Evolutionary conservation across 2,329 filamentous ascomycete genomes (phyloP), one percentile per base, ranked within the genome.

Genomic region (Blastomyces percursus): DNA sequence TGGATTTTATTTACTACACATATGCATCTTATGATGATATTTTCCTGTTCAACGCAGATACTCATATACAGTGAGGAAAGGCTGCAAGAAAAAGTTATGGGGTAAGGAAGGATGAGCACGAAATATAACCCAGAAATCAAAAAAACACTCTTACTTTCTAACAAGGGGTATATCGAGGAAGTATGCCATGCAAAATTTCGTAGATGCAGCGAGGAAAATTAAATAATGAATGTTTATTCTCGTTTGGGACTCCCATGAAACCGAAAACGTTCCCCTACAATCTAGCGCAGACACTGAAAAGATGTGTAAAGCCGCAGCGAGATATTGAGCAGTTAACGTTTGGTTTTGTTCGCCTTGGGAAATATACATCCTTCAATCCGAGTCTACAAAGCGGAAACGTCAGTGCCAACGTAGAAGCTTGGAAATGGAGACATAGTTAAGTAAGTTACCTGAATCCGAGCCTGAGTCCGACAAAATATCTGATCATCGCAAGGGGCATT

Each of bases 391-490:
- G 38, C 19, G 32, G 27, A 38, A 27, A 14, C 14, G 19, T 57
- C 19, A 57, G 54, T 35, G 32, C 19, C n/a, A 19, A 44, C 2
- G 46, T 50, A 21, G 6, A 50, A 27, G 21, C 8, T 30, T 30
- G 6, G 21, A 48, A 11, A 32, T 48, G 27, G 24, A 48, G n/a
- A 46, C 32, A 24, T n/a, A 42, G 5, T 46, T 1, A 14, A 6
- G 9, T 19, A 35, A 44, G 4, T 48, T 55, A 48, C 62, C 61
- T 19, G 61, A 63, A 57, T 63, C 59, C 9, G 60, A 59, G 38
- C 40, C 56, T 2, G 59, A 65, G 40, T 56, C 46, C 30, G 63
- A 64, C 16, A 50, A 56, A 21, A 16, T 59, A 30, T 40, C 40
- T 46, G 46, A 38, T 59, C 8, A 14, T 59, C 7, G 12, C 16